Evolutionary conservation across 257 asterid species (phyloP).

Genomic region (Gentiana dahurica): DNA sequence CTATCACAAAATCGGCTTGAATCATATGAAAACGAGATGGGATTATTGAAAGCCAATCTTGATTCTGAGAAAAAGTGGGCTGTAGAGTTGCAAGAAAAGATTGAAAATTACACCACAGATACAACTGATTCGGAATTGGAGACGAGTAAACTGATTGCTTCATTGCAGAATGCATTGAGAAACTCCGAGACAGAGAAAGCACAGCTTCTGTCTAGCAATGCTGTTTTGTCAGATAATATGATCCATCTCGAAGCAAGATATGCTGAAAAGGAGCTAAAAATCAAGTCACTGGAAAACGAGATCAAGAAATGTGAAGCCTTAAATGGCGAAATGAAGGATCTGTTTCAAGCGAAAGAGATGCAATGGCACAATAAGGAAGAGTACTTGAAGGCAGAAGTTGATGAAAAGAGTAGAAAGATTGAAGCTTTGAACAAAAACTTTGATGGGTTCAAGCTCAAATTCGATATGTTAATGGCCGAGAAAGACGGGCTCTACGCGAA

Average conservation of each 20-base stretch:
- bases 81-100: conserved; percentile 29
- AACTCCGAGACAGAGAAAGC: conserved; percentile 38
- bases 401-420: conserved; percentile 19
- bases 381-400: conserved; percentile 23
- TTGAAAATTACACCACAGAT: conserved; percentile 19
- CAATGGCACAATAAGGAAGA: conserved; percentile 31
- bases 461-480: conserved; percentile 37
- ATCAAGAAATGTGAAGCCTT: conserved; percentile 33
- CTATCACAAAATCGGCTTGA: conserved; percentile 15
- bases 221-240: conserved; percentile 28
- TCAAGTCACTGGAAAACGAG: conserved; percentile 25
- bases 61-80: conserved; percentile 28
- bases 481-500: conserved; percentile 40
- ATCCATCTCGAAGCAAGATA: conserved; percentile 29
- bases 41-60: conserved; percentile 31
- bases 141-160: conserved; percentile 31
- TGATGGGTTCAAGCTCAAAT: conserved; percentile 39
- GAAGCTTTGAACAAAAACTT: conserved; percentile 27
- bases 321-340: conserved; percentile 28
- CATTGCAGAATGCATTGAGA: conserved; percentile 33
- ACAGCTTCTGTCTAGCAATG: conserved; percentile 42
- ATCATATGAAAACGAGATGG: conserved; percentile 5
- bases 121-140: conserved; percentile 29
- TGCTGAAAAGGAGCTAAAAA: conserved; percentile 32
- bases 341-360: conserved; percentile 29